phyloP scores from a whole-genome alignment of 106 monocot genomes.

The Acanthochlamys bracteata region DNA sequence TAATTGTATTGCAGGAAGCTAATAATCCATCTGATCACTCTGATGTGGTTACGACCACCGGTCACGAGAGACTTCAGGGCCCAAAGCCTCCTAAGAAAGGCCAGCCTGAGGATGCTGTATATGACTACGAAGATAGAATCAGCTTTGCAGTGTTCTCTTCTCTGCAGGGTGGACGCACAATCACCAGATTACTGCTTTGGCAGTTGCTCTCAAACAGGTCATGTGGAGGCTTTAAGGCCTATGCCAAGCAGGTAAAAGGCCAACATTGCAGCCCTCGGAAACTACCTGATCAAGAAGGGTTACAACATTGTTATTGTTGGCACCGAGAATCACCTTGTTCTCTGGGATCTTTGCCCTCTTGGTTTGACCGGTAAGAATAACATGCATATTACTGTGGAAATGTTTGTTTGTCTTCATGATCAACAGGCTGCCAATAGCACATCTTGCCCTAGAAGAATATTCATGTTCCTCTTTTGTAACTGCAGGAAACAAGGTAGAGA shows the following conservation, averaged over 20 bases:
- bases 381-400: background rate
- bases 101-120: constrained; percentile 68
- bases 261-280: constrained; percentile 70
- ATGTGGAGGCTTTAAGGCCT: constrained; percentile 60
- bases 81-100: constrained; percentile 90
- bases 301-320: constrained; percentile 86
- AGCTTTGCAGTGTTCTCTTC: constrained; percentile 95
- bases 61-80: constrained; percentile 88
- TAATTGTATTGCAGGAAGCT: background rate
- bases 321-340: constrained; percentile 92
- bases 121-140: constrained; percentile 84
- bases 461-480: background rate
- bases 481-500: constrained; percentile 96
- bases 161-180: constrained; percentile 95
- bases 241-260: constrained; percentile 85
- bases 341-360: constrained; percentile 93
- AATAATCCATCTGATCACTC: constrained; percentile 74
- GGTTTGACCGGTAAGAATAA: constrained; percentile 17
- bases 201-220: constrained; percentile 77
- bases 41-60: constrained; percentile 88
- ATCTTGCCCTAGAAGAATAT: background rate
- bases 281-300: constrained; percentile 70
- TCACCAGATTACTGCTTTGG: constrained; percentile 87
- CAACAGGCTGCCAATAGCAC: background rate
- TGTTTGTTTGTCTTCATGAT: background rate